phyloP scores from a whole-genome alignment of 2,329 filamentous ascomycete species.

The Periconia digitata region DNA sequence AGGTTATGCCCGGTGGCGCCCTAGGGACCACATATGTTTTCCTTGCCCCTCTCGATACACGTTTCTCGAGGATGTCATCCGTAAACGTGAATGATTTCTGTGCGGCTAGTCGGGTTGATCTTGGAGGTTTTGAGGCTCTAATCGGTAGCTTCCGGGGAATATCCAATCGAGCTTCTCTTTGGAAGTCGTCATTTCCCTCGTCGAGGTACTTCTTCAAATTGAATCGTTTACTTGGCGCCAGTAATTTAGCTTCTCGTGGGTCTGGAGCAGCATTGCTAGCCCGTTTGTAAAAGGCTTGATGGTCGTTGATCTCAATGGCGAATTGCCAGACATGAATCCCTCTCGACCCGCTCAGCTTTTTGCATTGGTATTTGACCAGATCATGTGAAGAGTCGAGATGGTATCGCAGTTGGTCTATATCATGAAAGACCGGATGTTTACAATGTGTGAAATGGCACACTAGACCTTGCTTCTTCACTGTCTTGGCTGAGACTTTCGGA shows the following conservation, averaged over 20 bases:
- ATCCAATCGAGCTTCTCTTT: conserved; percentile 11
- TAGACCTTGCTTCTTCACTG: conserved; percentile 7
- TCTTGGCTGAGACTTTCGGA: too few relatives aligned
- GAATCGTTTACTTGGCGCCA: conserved; percentile 39
- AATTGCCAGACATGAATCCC: conserved; percentile 20
- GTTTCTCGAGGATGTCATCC: background rate
- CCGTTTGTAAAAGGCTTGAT: conserved; percentile 17
- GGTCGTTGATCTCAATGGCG: conserved; percentile 19
- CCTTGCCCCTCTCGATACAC: background rate
- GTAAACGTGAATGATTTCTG: background rate
- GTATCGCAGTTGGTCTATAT: conserved; percentile 31
- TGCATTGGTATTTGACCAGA: conserved; percentile 30
- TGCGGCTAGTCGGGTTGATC: background rate
- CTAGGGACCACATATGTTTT: conserved; percentile 41
- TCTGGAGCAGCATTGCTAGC: conserved; percentile 28
- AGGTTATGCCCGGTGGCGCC: conserved; percentile 34
- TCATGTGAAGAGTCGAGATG: conserved; percentile 41
- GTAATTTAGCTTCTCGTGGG: conserved; percentile 30
- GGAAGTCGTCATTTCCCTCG: conserved; percentile 35
- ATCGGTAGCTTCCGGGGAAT: background rate
- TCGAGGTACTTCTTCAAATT: conserved; percentile 36
- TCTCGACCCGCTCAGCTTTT: conserved; percentile 10
- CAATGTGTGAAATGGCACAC: conserved; percentile 22
- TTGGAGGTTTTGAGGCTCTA: background rate
- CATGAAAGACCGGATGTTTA: conserved; percentile 3